Evolutionary conservation across 768 basidiomycete genomes (phyloP).

Genomic region (Agrocybe pediades): DNA sequence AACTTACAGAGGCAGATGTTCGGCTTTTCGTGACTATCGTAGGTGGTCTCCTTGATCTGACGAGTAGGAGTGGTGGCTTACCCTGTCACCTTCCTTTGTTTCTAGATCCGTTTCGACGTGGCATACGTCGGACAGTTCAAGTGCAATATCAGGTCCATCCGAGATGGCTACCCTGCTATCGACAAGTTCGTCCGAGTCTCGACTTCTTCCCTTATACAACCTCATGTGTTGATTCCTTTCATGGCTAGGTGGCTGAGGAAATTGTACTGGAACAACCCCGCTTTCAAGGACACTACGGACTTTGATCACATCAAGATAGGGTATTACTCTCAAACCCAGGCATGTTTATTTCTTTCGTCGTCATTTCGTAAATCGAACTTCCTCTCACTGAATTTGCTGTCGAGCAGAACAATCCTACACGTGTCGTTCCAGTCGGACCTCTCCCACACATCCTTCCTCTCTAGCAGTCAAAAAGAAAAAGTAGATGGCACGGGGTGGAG

Average conservation of each 20-base stretch:
- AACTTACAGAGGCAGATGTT: conserved; percentile 81
- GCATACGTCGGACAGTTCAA: conserved; percentile 95
- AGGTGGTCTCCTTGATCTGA: conserved; percentile 26
- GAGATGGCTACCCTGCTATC: conserved; percentile 84
- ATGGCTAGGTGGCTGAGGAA: conserved; percentile 71
- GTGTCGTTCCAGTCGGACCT: conserved; percentile 78
- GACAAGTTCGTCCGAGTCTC: conserved; percentile 56
- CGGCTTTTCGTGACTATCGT: conserved; percentile 95
- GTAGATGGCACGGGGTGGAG: no score
- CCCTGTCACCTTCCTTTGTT: no score
- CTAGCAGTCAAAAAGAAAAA: conserved; percentile 19
- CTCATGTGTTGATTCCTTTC: neutral
- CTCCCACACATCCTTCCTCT: conserved; percentile 67
- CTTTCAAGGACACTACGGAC: conserved; percentile 86
- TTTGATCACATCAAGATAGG: conserved; percentile 87
- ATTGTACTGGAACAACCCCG: conserved; percentile 88
- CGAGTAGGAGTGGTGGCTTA: neutral
- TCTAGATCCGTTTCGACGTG: conserved; percentile 83
- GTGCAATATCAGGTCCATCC: conserved; percentile 85
- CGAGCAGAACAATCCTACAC: conserved; percentile 72
- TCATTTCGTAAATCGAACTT: neutral
- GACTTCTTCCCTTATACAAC: neutral
- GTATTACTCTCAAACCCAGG: conserved; percentile 60
- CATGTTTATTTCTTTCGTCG: conserved; percentile 22
- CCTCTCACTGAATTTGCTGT: neutral